Percentiles rank a stretch among this genome's conserved stretches.
Evolutionary conservation across 352 stramenopile species (phyloP).

Genomic region (Phytophthora colocasiae): DNA sequence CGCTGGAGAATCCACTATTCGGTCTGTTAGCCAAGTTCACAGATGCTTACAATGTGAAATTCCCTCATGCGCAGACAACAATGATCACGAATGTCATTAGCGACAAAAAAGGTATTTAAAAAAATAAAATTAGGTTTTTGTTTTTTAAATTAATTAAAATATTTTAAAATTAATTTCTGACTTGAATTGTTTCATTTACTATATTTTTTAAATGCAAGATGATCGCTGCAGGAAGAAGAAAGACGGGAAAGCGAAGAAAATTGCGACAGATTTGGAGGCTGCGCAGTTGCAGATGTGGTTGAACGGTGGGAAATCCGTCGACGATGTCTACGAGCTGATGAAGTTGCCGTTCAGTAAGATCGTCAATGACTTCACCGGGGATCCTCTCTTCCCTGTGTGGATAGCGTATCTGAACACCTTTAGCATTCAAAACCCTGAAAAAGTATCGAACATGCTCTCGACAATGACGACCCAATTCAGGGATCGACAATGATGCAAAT

Average conservation of each 20-base stretch:
- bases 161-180: neutral
- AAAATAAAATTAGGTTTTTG: too few relatives aligned
- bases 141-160: neutral
- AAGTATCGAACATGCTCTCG: neutral
- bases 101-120: neutral
- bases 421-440: neutral
- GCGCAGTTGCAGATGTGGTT: slow-evolving; percentile 4
- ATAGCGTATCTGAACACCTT: neutral
- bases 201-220: too few relatives aligned
- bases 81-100: neutral
- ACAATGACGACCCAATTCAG: neutral
- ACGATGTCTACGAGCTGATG: neutral
- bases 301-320: neutral
- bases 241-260: neutral
- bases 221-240: neutral
- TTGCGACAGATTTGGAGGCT: neutral
- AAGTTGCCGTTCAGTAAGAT: neutral
- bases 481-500: neutral
- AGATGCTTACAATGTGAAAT: too few relatives aligned
- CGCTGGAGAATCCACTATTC: too few relatives aligned
- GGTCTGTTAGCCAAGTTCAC: too few relatives aligned
- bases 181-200: too few relatives aligned
- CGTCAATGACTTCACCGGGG: too few relatives aligned
- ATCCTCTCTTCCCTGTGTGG: neutral
- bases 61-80: too few relatives aligned